These are phyloP conservation scores for Fusarium nisikadoi DNA, from an alignment of 2,329 filamentous ascomycete species.

Conservation along the genomic window DNA sequence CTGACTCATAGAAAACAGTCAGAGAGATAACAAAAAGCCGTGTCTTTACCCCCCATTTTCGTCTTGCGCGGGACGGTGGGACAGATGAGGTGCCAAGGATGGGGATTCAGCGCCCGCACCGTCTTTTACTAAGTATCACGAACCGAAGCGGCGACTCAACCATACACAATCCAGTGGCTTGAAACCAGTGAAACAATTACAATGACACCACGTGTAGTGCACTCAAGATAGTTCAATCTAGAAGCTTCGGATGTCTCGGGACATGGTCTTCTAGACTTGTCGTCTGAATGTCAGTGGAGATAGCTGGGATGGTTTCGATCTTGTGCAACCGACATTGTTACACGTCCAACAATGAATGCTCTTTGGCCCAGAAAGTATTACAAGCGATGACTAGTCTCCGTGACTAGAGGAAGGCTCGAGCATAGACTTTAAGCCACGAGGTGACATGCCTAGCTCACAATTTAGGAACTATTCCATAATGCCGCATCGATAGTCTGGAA, in stretches of 20 bases:
- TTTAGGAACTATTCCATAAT: background rate
- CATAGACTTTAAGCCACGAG: background rate
- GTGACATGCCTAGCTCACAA: background rate
- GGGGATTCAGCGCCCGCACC: background rate
- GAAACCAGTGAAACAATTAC: background rate
- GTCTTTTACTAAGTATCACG: background rate
- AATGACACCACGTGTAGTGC: background rate
- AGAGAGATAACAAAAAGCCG: background rate
- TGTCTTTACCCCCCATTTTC: background rate
- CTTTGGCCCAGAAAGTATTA: background rate
- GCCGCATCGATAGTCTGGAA: background rate
- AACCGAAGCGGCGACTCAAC: background rate
- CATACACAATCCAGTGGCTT: background rate
- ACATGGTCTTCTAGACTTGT: background rate
- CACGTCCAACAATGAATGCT: background rate
- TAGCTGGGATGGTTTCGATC: background rate
- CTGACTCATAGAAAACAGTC: background rate
- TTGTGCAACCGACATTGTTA: background rate
- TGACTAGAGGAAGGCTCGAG: background rate
- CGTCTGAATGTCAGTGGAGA: background rate
- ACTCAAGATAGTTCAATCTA: background rate
- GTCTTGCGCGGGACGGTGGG: too few species aligned
- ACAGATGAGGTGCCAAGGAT: background rate
- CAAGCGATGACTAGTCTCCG: background rate
- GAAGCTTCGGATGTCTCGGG: background rate